A percentile compares a stretch with the other conserved stretches of the same genome.
Conservation (phyloP, 1,139 yeast species). For the Candida albicans region DNA sequence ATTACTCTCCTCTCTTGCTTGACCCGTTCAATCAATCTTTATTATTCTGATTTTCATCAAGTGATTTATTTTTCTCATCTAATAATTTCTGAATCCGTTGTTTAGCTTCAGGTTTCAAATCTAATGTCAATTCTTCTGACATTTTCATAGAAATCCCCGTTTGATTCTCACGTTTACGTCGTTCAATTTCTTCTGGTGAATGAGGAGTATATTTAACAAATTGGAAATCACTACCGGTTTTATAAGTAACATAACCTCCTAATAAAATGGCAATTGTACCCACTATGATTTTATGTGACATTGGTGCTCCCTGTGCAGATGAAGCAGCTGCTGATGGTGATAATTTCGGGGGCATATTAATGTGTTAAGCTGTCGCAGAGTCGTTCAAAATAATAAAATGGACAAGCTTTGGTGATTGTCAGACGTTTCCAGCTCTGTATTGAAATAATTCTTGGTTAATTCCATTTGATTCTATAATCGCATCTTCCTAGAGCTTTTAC, state of each 20-base stretch:
- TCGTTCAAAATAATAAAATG: no score
- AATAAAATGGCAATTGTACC: slow-evolving; percentile 34
- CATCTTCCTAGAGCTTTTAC: not conserved
- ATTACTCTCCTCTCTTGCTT: no score
- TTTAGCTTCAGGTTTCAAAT: slow-evolving; percentile 48
- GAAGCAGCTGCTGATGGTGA: not conserved
- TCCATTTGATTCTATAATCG: not conserved
- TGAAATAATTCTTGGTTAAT: not conserved
- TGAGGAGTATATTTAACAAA: slow-evolving; percentile 42
- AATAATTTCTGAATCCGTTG: slow-evolving; percentile 27
- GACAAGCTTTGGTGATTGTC: not conserved
- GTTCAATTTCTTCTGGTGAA: slow-evolving; percentile 40
- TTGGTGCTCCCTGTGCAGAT: slow-evolving; percentile 35
- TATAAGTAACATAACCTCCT: slow-evolving; percentile 13
- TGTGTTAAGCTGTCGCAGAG: no score
- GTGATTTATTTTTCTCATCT: slow-evolving; percentile 19
- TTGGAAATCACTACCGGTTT: slow-evolving; percentile 42
- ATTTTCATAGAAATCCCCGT: slow-evolving; percentile 31
- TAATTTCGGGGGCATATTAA: not conserved
- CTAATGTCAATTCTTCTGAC: slow-evolving; percentile 39
- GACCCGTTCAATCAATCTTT: not conserved
- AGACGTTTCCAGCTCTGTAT: not conserved
- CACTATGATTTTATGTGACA: slow-evolving; percentile 34
- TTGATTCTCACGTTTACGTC: slow-evolving; percentile 33
- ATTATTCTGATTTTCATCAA: slow-evolving; percentile 5